A percentile compares a stretch with the other conserved stretches of the same genome.
Evolutionary conservation across 139 green algal genomes (phyloP).

Genomic region (Chlorella sorokiniana): DNA sequence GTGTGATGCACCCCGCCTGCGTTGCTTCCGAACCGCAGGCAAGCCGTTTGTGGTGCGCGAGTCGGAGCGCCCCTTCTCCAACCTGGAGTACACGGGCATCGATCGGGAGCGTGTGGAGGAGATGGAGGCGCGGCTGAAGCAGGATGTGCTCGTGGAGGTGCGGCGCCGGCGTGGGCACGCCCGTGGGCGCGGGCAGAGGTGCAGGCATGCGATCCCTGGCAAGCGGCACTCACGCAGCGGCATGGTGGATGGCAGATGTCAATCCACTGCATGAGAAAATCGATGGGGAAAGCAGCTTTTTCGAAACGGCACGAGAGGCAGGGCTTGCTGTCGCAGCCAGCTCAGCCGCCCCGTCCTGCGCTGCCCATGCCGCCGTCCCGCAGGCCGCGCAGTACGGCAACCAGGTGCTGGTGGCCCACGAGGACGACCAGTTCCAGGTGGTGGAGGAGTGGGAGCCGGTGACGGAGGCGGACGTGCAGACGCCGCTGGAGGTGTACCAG

Average conservation of each 20-base stretch:
- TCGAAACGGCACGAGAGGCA: no score
- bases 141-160: conserved; percentile 75
- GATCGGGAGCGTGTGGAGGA: conserved; percentile 80
- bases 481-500: conserved; percentile 84
- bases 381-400: conserved; percentile 61
- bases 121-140: conserved; percentile 92
- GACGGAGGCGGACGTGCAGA: conserved; percentile 87
- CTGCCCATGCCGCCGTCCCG: conserved; percentile 7
- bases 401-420: conserved; percentile 86
- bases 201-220: background rate
- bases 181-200: background rate
- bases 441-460: conserved; percentile 82
- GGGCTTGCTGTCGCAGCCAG: no score
- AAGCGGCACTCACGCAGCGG: no score
- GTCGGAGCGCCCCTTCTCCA: conserved; percentile 90
- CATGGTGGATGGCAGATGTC: no score
- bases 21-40: conserved; percentile 79
- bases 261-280: no score
- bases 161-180: background rate
- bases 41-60: conserved; percentile 93
- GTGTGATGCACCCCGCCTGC: conserved; percentile 24
- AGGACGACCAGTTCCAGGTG: conserved; percentile 86
- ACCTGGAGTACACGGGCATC: conserved; percentile 97
- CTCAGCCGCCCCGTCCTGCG: background rate
- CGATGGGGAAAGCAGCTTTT: no score